These are phyloP conservation scores for Angophora floribunda DNA, from an alignment of 345 rosid genomes.

Conservation along the genomic window DNA sequence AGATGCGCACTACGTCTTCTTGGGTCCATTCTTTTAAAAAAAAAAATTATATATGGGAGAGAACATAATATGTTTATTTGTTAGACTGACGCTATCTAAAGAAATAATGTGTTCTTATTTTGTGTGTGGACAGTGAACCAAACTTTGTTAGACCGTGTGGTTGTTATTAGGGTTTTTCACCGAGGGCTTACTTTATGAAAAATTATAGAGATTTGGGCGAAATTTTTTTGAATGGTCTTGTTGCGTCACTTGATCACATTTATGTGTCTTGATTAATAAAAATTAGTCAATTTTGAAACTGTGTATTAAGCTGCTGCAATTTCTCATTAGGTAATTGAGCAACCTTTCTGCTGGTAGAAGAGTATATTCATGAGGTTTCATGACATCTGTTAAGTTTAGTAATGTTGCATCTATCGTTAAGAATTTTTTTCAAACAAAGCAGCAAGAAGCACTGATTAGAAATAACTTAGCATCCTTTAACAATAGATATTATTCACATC, in stretches of 20 bases:
- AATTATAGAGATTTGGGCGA: neutral
- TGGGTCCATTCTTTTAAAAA: no score
- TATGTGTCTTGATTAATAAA: neutral
- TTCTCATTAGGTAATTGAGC: neutral
- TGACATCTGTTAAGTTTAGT: neutral
- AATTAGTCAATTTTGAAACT: neutral
- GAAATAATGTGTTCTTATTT: neutral
- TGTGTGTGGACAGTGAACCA: neutral
- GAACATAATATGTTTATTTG: neutral
- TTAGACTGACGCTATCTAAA: neutral
- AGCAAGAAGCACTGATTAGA: no score
- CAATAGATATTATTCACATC: no score
- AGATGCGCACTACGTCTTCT: neutral
- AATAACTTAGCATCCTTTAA: no score
- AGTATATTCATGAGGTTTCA: neutral
- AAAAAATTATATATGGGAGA: neutral
- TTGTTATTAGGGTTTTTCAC: neutral
- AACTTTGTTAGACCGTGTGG: neutral
- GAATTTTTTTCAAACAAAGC: no score
- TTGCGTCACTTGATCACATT: fast-evolving
- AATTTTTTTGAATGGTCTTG: no score
- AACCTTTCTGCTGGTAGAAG: neutral
- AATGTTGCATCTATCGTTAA: no score
- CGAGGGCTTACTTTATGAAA: neutral
- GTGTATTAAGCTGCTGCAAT: neutral